Evolutionary conservation across 352 stramenopile species (phyloP).

Genomic region (Phytophthora idaei): DNA sequence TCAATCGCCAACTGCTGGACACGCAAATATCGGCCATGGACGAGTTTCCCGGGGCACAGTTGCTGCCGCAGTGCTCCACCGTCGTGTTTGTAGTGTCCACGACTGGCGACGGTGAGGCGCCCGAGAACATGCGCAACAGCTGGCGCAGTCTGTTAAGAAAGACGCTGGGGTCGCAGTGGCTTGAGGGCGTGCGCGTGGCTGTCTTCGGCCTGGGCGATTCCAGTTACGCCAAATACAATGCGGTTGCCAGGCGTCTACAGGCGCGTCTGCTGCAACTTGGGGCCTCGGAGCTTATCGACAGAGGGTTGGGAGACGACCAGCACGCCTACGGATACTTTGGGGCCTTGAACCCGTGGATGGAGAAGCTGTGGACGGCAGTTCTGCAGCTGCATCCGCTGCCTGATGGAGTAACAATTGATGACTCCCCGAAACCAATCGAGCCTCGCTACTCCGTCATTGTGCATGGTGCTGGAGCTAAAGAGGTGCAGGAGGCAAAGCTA

Average conservation of each 20-base stretch:
- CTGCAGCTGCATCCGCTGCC: slow-evolving; percentile 57
- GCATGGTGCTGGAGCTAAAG: slow-evolving; percentile 22
- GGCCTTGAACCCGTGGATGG: slow-evolving; percentile 81
- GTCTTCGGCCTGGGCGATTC: slow-evolving; percentile 89
- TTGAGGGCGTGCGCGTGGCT: slow-evolving; percentile 72
- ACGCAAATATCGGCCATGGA: slow-evolving; percentile 71
- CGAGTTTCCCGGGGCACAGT: slow-evolving; percentile 55
- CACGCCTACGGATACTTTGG: slow-evolving; percentile 88
- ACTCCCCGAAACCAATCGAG: slow-evolving; percentile 58
- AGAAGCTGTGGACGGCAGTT: slow-evolving; percentile 70
- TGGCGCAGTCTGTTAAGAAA: slow-evolving; percentile 91
- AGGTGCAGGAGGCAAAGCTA: slow-evolving; percentile 16
- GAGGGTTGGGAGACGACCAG: slow-evolving; percentile 89
- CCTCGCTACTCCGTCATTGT: slow-evolving; percentile 53
- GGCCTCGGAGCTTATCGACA: slow-evolving; percentile 69
- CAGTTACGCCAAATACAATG: slow-evolving; percentile 12
- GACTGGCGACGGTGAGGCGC: slow-evolving; percentile 92
- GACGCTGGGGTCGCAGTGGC: slow-evolving; percentile 68
- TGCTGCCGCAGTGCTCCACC: slow-evolving; percentile 57
- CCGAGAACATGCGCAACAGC: slow-evolving; percentile 88
- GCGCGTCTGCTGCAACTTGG: slow-evolving; percentile 88
- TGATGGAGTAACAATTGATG: slow-evolving; percentile 63
- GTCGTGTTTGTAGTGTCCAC: slow-evolving; percentile 93
- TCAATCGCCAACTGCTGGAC: slow-evolving; percentile 62
- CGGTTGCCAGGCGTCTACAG: slow-evolving; percentile 82